A percentile compares a stretch with the other conserved stretches of the same genome.
phyloP scores from a whole-genome alignment of 257 asterid genomes.

The Handroanthus guayacan region DNA sequence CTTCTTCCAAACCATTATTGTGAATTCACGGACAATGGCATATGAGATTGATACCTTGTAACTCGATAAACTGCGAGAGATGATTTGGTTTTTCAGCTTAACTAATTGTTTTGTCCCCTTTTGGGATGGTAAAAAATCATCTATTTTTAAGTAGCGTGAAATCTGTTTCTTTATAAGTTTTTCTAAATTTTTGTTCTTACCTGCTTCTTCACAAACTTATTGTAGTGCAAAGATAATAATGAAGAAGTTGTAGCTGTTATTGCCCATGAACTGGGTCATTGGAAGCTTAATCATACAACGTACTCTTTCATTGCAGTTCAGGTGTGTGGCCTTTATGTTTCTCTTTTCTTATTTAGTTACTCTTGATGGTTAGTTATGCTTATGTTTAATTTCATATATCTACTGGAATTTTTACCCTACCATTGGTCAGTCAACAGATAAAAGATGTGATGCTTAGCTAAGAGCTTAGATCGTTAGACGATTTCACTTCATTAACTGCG shows the following conservation, averaged over 20 bases:
- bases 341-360: not conserved
- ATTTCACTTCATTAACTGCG: too few species aligned
- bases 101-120: not conserved
- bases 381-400: not conserved
- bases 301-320: slow-evolving; percentile 89
- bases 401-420: too few species aligned
- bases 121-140: not conserved
- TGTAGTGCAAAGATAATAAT: slow-evolving; percentile 79
- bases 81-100: not conserved
- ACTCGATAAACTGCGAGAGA: too few species aligned
- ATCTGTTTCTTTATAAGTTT: not conserved
- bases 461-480: too few species aligned
- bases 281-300: slow-evolving; percentile 94
- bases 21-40: too few species aligned
- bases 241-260: slow-evolving; percentile 99
- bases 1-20: too few species aligned
- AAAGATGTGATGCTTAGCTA: too few species aligned
- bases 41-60: not conserved
- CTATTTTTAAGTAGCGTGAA: not conserved
- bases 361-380: not conserved
- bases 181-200: not conserved
- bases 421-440: too few species aligned
- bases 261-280: slow-evolving; percentile 98
- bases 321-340: slow-evolving; percentile 50
- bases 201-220: slow-evolving; percentile 30